Conservation (phyloP, 2,329 filamentous ascomycete genomes). For the Pseudocercospora cruenta region DNA sequence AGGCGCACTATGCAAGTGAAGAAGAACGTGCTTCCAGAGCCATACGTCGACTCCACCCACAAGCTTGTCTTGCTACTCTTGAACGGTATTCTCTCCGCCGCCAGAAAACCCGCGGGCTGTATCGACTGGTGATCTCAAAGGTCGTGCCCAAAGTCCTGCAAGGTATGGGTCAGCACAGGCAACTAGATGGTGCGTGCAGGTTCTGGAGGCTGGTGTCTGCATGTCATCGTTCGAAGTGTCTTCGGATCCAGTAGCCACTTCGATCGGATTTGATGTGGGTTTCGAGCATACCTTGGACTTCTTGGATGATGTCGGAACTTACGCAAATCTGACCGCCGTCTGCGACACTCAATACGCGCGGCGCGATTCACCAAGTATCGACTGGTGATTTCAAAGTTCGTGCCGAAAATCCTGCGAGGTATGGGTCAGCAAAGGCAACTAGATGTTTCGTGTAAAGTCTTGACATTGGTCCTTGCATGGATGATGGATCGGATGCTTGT, state of each 20-base stretch:
- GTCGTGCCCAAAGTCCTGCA: background rate
- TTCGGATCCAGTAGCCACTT: conserved; percentile 66
- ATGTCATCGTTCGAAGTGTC: conserved; percentile 76
- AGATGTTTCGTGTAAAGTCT: background rate
- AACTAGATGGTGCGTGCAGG: background rate
- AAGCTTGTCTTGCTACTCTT: conserved; percentile 44
- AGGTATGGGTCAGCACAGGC: background rate
- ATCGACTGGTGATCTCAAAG: background rate
- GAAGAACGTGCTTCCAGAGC: conserved; percentile 90
- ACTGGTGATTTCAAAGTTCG: background rate
- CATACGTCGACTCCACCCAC: conserved; percentile 92
- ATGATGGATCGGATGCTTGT: background rate
- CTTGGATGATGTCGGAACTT: conserved; percentile 93
- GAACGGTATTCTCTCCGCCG: background rate
- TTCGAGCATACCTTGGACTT: conserved; percentile 89
- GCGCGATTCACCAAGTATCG: conserved; percentile 83
- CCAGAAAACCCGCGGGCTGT: no score
- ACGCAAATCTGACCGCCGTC: conserved; percentile 97
- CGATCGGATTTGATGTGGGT: conserved; percentile 85
- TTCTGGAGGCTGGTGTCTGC: conserved; percentile 25
- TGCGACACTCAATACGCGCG: conserved; percentile 89
- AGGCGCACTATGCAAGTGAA: conserved; percentile 92
- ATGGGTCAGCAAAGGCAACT: background rate
- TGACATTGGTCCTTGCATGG: background rate
- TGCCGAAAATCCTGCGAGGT: background rate